These are phyloP conservation scores for Mucor mucedo DNA, from an alignment of 371 early-diverging fungal genomes.

Conservation along the genomic window DNA sequence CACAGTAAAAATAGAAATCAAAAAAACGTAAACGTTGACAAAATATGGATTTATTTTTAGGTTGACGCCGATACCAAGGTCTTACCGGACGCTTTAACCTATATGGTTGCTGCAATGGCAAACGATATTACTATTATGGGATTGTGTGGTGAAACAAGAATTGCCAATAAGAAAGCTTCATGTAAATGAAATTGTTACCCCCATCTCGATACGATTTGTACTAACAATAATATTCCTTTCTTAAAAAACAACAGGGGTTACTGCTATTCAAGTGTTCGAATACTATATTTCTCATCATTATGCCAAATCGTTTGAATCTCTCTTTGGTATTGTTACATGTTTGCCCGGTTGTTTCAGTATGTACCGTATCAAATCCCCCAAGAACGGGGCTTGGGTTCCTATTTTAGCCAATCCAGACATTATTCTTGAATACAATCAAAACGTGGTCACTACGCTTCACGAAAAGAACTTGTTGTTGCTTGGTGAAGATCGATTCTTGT, in stretches of 20 bases:
- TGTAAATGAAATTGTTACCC: conserved; percentile 65
- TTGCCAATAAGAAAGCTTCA: conserved; percentile 79
- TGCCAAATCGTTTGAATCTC: conserved; percentile 92
- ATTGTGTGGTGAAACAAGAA: conserved; percentile 86
- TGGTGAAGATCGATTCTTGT: conserved; percentile 96
- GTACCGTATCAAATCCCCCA: conserved; percentile 84
- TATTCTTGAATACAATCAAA: conserved; percentile 88
- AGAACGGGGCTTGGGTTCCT: conserved; percentile 81
- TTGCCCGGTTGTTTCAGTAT: conserved; percentile 96
- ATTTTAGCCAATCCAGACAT: conserved; percentile 90
- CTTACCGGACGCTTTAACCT: conserved; percentile 73
- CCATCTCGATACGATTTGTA: background rate
- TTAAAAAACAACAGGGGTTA: conserved; percentile 42
- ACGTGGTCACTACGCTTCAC: conserved; percentile 92
- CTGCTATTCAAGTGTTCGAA: conserved; percentile 85
- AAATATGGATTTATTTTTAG: conserved; percentile 25
- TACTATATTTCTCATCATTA: conserved; percentile 97
- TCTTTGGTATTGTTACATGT: conserved; percentile 98
- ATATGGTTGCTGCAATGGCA: conserved; percentile 84
- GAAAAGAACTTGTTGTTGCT: conserved; percentile 93
- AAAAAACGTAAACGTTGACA: background rate
- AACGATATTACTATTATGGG: conserved; percentile 86
- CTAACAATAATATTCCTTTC: background rate
- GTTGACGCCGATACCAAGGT: conserved; percentile 97
- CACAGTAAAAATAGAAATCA: background rate